Evolutionary conservation across 805 yeast genomes (phyloP).

Genomic region (Wickerhamiella australiensis): DNA sequence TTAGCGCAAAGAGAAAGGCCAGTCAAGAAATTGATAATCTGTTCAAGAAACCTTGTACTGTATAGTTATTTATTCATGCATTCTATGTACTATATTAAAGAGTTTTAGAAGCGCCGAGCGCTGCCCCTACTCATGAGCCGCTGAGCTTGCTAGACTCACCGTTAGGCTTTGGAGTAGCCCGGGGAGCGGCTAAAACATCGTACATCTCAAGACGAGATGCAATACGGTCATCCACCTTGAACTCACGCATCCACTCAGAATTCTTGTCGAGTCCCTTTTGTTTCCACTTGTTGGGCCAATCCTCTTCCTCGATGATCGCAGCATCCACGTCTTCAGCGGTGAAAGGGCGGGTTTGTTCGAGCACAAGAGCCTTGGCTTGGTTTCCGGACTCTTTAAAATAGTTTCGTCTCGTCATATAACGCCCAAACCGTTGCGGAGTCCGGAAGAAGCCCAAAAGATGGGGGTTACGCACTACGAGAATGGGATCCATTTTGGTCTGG

Average conservation of each 20-base stretch:
- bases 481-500: slow-evolving; percentile 39
- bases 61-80: slow-evolving; percentile 61
- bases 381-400: slow-evolving; percentile 54
- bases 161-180: neutral
- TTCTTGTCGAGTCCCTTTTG: slow-evolving; percentile 55
- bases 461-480: slow-evolving; percentile 63
- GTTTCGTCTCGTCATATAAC: slow-evolving; percentile 65
- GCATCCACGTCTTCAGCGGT: slow-evolving; percentile 33
- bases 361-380: slow-evolving; percentile 41
- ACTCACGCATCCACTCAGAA: slow-evolving; percentile 81
- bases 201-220: slow-evolving; percentile 34
- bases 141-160: neutral
- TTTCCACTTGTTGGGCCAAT: slow-evolving; percentile 84
- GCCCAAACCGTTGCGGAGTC: slow-evolving; percentile 61
- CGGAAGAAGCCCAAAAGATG: slow-evolving; percentile 67
- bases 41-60: slow-evolving; percentile 39
- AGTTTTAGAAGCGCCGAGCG: neutral
- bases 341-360: slow-evolving; percentile 45
- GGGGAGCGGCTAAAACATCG: slow-evolving; percentile 12
- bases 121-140: neutral
- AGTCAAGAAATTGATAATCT: slow-evolving; percentile 7
- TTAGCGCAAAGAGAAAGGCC: slow-evolving; percentile 4
- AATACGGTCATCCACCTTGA: slow-evolving; percentile 59
- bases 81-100: neutral
- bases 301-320: slow-evolving; percentile 54